Base-by-base conservation (phyloP, 257 asterid species). In the Cruciata laevipes region DNA sequence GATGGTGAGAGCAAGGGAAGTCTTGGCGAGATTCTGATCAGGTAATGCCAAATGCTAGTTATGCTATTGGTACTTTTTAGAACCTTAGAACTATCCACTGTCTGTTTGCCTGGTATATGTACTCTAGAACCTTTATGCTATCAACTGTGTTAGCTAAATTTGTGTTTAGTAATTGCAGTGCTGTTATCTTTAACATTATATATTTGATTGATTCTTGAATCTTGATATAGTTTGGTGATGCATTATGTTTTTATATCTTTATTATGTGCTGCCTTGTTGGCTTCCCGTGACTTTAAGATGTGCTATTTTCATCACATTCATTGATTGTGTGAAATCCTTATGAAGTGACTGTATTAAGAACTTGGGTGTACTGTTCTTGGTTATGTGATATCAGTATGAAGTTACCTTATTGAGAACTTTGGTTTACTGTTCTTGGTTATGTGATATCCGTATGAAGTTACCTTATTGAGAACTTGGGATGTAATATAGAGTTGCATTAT, bases 1-100 rank as follows among this genome's bases (percentile, higher is more conserved):
- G 98, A 92, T 63, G 98, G 98, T 51, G 84, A 87, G 69, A 81
- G 81, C 78, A 85, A 89, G 63, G 98, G 98, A 57, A 86, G 82
- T 72, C 98, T 92, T 62, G 98, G 98, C 72, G 98, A 92, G 80
- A 92, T 77, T 21, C 67, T 77, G 62, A 69, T 77, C 63, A 69
- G 81, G 77, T 77, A 38, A 37, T 59, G 6, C 13, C 21, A 32
- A 17, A 30, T 6, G 33, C 57, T 58, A 27, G 18, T 35, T 27
- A 27, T 27, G 30, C 30, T 27, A 27, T 27, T 27, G 31, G 18
- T 67, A 12, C 18, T 11, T 52, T 52, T 9, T 7, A 11, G 23
- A 67, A 33, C 16, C 4, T 32, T 14, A 10, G 23, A 30, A 31
- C 61, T 49, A 20, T 0, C 16, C 52, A 27, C 31, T 66, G 10